These are phyloP conservation scores for Oryza australiensis DNA, from an alignment of 176 grass and related monocot species.

Conservation along the genomic window DNA sequence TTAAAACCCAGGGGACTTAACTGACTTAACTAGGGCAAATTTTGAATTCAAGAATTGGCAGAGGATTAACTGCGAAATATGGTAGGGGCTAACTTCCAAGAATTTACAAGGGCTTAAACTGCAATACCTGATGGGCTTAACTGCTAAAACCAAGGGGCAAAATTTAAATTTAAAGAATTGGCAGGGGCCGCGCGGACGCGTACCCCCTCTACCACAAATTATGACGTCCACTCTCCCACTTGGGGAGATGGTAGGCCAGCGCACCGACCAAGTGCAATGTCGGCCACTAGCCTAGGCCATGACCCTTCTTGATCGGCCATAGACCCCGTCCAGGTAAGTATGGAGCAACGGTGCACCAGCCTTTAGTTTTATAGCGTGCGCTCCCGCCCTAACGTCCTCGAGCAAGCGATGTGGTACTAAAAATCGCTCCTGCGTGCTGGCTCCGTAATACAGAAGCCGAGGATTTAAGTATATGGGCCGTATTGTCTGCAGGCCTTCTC, in stretches of 20 bases:
- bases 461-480: background rate
- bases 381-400: background rate
- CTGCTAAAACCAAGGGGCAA: background rate
- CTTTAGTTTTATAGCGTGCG: background rate
- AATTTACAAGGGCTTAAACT: too few species aligned
- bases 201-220: conserved; percentile 53
- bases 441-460: background rate
- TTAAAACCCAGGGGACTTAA: too few species aligned
- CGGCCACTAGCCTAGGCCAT: conserved; percentile 30
- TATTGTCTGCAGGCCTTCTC: background rate
- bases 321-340: conserved; percentile 37
- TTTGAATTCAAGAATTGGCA: too few species aligned
- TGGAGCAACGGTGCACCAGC: background rate
- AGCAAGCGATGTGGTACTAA: background rate
- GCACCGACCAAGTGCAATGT: conserved; percentile 42
- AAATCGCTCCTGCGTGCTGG: background rate
- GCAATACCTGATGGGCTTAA: too few species aligned
- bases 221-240: conserved; percentile 54
- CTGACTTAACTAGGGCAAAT: too few species aligned
- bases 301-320: conserved; percentile 16
- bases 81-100: too few species aligned
- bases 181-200: conserved; percentile 47
- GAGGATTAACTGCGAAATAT: too few species aligned
- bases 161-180: background rate
- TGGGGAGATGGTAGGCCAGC: conserved; percentile 46